These are phyloP conservation scores for apple (Malus domestica) DNA, from an alignment of 306 rosid genomes.

Conservation along the genomic window DNA sequence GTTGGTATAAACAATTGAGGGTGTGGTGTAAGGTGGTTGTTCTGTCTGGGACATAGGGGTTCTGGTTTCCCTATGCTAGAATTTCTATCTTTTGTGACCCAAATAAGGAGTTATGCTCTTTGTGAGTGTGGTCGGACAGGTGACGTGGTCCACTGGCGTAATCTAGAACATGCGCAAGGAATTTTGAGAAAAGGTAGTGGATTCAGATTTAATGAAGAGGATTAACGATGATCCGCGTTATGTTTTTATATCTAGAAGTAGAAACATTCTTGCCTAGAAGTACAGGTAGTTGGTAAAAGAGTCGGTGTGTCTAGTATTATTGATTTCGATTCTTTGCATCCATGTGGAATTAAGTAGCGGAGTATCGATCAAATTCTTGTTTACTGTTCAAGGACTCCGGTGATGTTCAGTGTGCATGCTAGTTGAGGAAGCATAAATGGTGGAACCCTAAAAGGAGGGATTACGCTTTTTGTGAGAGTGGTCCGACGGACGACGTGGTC, in stretches of 20 bases:
- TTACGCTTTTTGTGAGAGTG: no score
- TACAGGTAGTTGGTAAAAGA: background rate
- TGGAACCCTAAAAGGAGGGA: no score
- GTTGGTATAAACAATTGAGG: background rate
- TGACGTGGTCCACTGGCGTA: background rate
- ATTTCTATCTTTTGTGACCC: background rate
- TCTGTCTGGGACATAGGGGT: background rate
- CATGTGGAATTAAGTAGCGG: background rate
- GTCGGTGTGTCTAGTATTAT: background rate
- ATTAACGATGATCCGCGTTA: no score
- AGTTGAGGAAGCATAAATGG: no score
- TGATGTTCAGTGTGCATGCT: no score
- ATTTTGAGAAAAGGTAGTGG: background rate
- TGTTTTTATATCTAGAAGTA: no score
- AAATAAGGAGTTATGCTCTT: background rate
- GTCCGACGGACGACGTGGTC: no score
- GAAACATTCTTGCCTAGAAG: background rate
- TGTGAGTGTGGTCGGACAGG: background rate
- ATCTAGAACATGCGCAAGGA: background rate
- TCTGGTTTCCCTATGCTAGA: background rate
- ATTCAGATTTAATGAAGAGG: background rate
- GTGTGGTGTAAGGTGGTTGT: background rate
- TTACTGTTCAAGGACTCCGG: no score
- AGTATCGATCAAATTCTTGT: no score
- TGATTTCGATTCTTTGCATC: background rate